phyloP scores from a whole-genome alignment of 2,329 filamentous ascomycete species.

The Leptographium lundbergii region DNA sequence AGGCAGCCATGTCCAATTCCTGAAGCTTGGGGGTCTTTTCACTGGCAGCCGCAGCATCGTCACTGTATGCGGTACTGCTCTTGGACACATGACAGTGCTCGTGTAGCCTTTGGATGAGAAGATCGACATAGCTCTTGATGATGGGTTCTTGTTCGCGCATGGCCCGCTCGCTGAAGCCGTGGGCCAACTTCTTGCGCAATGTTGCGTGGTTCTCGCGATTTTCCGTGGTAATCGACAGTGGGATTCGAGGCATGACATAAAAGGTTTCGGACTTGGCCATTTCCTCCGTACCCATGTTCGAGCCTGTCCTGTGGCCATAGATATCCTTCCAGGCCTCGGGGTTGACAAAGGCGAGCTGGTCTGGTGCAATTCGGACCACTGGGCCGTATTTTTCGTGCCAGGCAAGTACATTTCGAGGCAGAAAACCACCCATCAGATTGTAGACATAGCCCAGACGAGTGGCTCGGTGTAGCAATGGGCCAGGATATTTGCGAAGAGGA shows the following conservation, averaged over 20 bases:
- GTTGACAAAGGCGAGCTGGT: slow-evolving; percentile 27
- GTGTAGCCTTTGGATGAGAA: slow-evolving; percentile 19
- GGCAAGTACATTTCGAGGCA: slow-evolving; percentile 10
- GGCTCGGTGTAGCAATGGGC: slow-evolving; percentile 17
- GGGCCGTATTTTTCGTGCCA: slow-evolving; percentile 20
- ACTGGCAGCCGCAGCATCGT: background rate
- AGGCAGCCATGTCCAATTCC: background rate
- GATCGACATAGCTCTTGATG: slow-evolving; percentile 24
- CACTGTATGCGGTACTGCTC: background rate
- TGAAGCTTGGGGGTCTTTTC: background rate
- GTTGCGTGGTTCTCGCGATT: slow-evolving; percentile 20
- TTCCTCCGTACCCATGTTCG: slow-evolving; percentile 5
- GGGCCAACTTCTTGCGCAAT: slow-evolving; percentile 22
- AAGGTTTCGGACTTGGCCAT: slow-evolving; percentile 8
- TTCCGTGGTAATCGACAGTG: slow-evolving; percentile 13
- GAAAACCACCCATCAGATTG: slow-evolving; percentile 3
- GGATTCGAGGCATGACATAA: slow-evolving; percentile 4
- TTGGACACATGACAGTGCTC: slow-evolving; percentile 10
- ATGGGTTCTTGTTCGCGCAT: slow-evolving; percentile 29
- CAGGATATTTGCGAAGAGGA: slow-evolving; percentile 20
- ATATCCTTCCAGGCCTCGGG: slow-evolving; percentile 24
- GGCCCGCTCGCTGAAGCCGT: slow-evolving; percentile 25
- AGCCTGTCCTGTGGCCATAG: slow-evolving; percentile 16
- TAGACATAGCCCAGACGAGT: slow-evolving; percentile 7
- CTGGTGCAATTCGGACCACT: slow-evolving; percentile 28